Conservation (phyloP, 768 basidiomycete species). For the Arthromyces matolae region DNA sequence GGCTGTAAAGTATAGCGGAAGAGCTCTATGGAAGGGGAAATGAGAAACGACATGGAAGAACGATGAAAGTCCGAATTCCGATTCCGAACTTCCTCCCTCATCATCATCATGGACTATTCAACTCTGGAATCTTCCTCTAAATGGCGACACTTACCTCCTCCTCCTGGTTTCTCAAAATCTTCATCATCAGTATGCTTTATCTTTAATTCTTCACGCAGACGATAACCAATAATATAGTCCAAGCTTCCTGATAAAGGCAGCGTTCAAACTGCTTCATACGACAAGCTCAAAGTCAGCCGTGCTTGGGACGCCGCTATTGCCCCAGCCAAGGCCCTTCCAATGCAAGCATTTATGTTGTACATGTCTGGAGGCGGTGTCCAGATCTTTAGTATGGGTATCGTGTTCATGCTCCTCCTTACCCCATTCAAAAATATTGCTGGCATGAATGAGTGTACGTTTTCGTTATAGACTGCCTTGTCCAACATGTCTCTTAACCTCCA, state of each 20-base stretch:
- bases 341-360: slow-evolving; percentile 98
- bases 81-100: neutral
- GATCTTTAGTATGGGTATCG: slow-evolving; percentile 95
- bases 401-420: slow-evolving; percentile 84
- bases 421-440: slow-evolving; percentile 82
- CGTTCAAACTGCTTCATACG: slow-evolving; percentile 44
- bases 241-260: slow-evolving; percentile 34
- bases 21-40: slow-evolving; percentile 43
- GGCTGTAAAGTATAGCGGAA: slow-evolving; percentile 55
- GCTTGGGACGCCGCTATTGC: slow-evolving; percentile 84
- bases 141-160: slow-evolving; percentile 62
- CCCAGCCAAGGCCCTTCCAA: slow-evolving; percentile 88
- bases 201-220: neutral
- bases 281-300: slow-evolving; percentile 67
- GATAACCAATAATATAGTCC: slow-evolving; percentile 31
- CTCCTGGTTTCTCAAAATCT: slow-evolving; percentile 61
- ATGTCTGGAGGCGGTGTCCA: slow-evolving; percentile 97
- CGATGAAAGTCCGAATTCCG: neutral
- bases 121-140: slow-evolving; percentile 38
- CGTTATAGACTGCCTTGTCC: neutral
- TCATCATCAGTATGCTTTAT: slow-evolving; percentile 29
- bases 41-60: slow-evolving; percentile 28
- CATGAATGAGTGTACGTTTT: slow-evolving; percentile 71
- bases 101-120: slow-evolving; percentile 34
- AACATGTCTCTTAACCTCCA: neutral